These are phyloP conservation scores for Fraxinus anomala DNA, from an alignment of 257 asterid species.

Conservation along the genomic window DNA sequence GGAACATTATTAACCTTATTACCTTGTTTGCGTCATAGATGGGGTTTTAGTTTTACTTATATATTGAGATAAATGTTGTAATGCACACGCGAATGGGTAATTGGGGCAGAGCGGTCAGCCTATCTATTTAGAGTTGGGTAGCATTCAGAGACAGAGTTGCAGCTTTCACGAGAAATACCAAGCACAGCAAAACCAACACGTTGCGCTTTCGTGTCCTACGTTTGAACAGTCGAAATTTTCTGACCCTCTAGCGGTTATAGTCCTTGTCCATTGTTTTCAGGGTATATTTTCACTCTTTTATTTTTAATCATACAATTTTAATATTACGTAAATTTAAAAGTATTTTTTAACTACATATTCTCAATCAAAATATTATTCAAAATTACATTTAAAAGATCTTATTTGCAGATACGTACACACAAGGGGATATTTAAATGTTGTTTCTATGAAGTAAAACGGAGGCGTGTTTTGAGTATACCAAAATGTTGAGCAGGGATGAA, in stretches of 20 bases:
- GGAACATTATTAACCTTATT: too few species aligned
- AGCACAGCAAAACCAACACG: not conserved
- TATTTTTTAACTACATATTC: too few species aligned
- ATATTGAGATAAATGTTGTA: not conserved
- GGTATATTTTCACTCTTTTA: too few species aligned
- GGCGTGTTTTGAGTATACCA: not conserved
- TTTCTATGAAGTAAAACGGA: not conserved
- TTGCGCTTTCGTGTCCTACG: not conserved
- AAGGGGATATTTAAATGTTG: not conserved
- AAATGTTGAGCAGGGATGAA: not conserved
- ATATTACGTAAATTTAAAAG: too few species aligned
- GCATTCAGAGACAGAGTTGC: not conserved
- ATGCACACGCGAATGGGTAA: not conserved
- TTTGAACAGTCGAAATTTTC: not conserved
- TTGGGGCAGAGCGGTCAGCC: not conserved
- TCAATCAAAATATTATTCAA: too few species aligned
- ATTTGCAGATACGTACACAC: too few species aligned
- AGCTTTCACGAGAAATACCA: not conserved
- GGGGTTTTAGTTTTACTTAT: too few species aligned
- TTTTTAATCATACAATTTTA: too few species aligned
- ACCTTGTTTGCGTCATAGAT: too few species aligned
- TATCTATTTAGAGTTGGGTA: not conserved
- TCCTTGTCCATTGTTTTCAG: too few species aligned
- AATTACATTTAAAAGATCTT: too few species aligned
- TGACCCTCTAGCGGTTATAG: not conserved